These are phyloP conservation scores for Synchytrium microbalum DNA, from an alignment of 371 early-diverging fungal genomes.

Conservation along the genomic window DNA sequence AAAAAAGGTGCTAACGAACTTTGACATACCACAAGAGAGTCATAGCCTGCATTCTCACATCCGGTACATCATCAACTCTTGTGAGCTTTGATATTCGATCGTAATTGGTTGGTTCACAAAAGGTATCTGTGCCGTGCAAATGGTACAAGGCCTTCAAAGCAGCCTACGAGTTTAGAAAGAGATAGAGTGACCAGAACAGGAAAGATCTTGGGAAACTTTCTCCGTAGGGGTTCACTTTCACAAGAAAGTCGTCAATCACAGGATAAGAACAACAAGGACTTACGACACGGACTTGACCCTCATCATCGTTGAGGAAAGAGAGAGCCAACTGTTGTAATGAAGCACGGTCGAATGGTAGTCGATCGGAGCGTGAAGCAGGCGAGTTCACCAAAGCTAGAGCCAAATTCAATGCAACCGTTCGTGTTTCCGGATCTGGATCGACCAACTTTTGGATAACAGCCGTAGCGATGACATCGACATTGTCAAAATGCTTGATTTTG, in stretches of 20 bases:
- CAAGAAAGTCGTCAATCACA: too few relatives aligned
- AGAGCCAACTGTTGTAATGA: background rate
- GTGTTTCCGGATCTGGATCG: background rate
- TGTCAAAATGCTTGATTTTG: background rate
- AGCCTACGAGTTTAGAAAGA: background rate
- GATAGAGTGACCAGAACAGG: background rate
- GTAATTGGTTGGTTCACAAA: background rate
- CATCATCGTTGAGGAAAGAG: background rate
- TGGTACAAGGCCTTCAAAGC: background rate
- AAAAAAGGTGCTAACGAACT: background rate
- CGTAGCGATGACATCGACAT: background rate
- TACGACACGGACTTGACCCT: background rate
- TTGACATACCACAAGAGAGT: background rate
- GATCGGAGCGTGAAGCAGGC: too few relatives aligned
- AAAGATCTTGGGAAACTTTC: background rate
- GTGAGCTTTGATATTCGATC: background rate
- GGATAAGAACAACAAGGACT: background rate
- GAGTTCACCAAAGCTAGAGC: background rate
- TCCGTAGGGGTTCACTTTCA: too few relatives aligned
- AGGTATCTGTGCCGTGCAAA: background rate
- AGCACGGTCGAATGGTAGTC: background rate
- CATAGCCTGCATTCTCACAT: background rate
- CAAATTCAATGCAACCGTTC: background rate
- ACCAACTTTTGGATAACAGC: background rate
- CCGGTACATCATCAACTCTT: background rate